phyloP scores from a whole-genome alignment of 2,329 filamentous ascomycete genomes.

The Clarireedia monteithiana region DNA sequence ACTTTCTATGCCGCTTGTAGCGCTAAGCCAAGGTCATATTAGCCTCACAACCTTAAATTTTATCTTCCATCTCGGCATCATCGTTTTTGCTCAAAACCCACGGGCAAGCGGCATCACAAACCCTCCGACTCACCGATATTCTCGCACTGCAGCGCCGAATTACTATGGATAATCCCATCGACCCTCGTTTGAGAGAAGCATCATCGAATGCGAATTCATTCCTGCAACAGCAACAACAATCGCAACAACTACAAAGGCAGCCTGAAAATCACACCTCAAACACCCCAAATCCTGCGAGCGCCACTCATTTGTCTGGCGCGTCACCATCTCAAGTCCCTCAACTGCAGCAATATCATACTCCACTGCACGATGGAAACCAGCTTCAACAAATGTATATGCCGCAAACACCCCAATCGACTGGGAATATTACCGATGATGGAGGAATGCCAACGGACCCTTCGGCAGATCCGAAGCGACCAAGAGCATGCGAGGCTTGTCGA shows the following conservation, averaged over 20 bases:
- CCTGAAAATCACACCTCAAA: not conserved
- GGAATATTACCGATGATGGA: constrained; percentile 15
- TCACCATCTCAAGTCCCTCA: constrained; percentile 5
- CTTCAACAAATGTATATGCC: constrained; percentile 14
- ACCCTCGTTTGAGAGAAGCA: constrained; percentile 14
- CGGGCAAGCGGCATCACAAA: constrained; percentile 4
- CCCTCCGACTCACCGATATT: not conserved
- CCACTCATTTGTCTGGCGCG: constrained; percentile 1
- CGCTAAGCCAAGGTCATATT: no score
- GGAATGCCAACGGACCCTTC: constrained; percentile 14
- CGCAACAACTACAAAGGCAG: constrained; percentile 1
- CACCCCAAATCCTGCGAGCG: constrained; percentile 5
- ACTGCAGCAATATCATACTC: constrained; percentile 10
- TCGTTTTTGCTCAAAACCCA: no score
- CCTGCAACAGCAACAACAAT: constrained; percentile 4
- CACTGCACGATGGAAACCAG: constrained; percentile 7
- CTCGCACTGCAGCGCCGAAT: not conserved
- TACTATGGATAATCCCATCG: constrained; percentile 5
- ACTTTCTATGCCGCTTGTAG: no score
- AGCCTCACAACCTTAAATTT: not conserved
- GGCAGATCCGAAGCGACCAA: constrained; percentile 28
- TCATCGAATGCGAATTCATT: constrained; percentile 5
- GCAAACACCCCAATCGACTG: constrained; percentile 22
- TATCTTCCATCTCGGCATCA: not conserved
- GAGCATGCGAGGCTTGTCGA: constrained; percentile 37